phyloP scores from a whole-genome alignment of 176 grass and related monocot species.

The Aegilops sharonensis region DNA sequence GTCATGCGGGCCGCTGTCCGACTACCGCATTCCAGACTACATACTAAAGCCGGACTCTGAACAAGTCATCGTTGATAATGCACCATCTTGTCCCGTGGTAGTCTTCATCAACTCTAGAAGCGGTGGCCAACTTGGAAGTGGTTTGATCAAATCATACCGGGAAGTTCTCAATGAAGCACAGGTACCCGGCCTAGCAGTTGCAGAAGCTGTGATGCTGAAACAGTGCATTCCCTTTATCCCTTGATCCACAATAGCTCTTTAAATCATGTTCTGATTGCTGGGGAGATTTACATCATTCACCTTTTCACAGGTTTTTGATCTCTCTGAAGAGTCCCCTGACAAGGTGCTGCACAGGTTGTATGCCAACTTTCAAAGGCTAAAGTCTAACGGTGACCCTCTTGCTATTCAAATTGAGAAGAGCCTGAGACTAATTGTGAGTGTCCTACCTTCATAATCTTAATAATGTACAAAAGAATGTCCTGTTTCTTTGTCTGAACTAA shows the following conservation, averaged over 20 bases:
- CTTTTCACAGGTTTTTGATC: slow-evolving; percentile 75
- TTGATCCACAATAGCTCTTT: neutral
- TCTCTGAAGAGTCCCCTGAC: slow-evolving; percentile 84
- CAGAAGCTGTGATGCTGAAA: neutral
- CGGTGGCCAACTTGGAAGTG: slow-evolving; percentile 81
- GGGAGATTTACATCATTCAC: neutral
- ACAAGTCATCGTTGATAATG: neutral
- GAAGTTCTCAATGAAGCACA: slow-evolving; percentile 83
- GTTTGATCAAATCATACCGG: slow-evolving; percentile 72
- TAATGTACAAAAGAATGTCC: slow-evolving; percentile 1
- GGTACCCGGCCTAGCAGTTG: slow-evolving; percentile 43
- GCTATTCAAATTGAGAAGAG: slow-evolving; percentile 57
- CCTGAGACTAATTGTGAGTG: slow-evolving; percentile 81
- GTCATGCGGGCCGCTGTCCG: slow-evolving; percentile 19
- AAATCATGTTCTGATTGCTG: slow-evolving; percentile 20
- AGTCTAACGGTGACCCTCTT: slow-evolving; percentile 22
- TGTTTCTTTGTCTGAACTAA: slow-evolving; percentile 1
- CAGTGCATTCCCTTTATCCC: neutral
- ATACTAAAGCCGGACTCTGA: slow-evolving; percentile 59
- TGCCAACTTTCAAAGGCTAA: slow-evolving; percentile 81
- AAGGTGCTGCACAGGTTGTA: slow-evolving; percentile 83
- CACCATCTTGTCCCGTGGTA: slow-evolving; percentile 69
- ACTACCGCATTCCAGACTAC: slow-evolving; percentile 87
- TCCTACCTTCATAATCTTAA: neutral
- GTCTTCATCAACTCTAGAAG: slow-evolving; percentile 97